Evolutionary conservation across 129 eudicot genomes (phyloP).

Genomic region (Scalesia atractyloides): DNA sequence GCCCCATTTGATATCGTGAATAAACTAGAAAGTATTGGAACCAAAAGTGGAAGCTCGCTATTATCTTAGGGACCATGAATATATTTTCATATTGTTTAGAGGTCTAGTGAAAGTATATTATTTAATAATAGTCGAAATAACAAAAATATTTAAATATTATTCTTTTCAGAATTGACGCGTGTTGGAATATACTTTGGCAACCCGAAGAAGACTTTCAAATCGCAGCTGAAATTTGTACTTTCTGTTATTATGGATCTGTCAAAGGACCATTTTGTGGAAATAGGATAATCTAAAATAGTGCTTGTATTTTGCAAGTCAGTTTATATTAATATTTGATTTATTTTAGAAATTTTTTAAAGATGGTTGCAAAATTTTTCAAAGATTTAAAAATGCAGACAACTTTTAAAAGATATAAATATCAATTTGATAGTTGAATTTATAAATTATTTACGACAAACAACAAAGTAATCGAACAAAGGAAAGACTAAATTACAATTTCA

Average conservation of each 20-base stretch:
- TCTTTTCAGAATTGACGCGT: constrained; percentile 7
- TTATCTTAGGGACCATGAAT: constrained; percentile 4
- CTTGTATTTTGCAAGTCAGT: not conserved
- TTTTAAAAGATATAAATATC: no score
- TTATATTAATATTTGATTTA: no score
- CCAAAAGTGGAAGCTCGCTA: constrained; percentile 1
- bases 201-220: constrained; percentile 18
- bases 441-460: no score
- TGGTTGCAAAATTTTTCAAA: no score
- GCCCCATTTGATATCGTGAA: no score
- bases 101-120: not conserved
- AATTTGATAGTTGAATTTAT: no score
- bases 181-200: constrained; percentile 37
- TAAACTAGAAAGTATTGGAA: not conserved
- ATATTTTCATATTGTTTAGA: not conserved
- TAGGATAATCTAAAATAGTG: not conserved
- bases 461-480: no score
- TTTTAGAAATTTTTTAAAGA: no score
- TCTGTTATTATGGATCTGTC: not conserved
- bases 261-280: not conserved
- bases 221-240: not conserved
- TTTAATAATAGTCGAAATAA: constrained; percentile 2
- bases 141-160: not conserved
- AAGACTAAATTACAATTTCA: no score
- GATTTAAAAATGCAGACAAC: no score